Conservation (phyloP, 208 protist genomes). For the Trypanosoma melophagium region DNA sequence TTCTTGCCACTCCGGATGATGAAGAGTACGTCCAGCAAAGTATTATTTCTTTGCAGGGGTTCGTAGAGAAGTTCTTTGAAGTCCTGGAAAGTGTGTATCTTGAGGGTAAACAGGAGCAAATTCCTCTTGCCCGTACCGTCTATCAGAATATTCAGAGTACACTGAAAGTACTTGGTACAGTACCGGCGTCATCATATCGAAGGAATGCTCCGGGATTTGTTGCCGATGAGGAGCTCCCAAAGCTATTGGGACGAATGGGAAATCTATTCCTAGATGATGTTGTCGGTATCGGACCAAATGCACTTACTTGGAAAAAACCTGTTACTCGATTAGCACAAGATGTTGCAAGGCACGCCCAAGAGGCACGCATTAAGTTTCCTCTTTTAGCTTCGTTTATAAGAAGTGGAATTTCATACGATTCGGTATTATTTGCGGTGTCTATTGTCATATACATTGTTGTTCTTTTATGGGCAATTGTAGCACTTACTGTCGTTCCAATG, state of each 20-base stretch:
- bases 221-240: constrained; percentile 58
- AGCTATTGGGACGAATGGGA: constrained; percentile 60
- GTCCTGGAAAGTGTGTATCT: constrained; percentile 66
- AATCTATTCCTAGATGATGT: constrained; percentile 77
- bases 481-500: constrained; percentile 53
- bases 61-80: constrained; percentile 70
- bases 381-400: constrained; percentile 40
- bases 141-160: constrained; percentile 69
- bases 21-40: constrained; percentile 71
- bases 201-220: constrained; percentile 15
- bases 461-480: constrained; percentile 43
- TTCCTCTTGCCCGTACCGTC: constrained; percentile 39
- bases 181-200: constrained; percentile 47
- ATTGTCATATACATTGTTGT: constrained; percentile 51
- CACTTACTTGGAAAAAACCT: constrained; percentile 72
- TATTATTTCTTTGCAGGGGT: constrained; percentile 52
- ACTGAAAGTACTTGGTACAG: constrained; percentile 42
- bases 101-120: constrained; percentile 45
- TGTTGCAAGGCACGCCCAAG: constrained; percentile 60
- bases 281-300: constrained; percentile 58
- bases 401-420: constrained; percentile 47
- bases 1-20: constrained; percentile 88
- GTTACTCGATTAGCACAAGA: constrained; percentile 72
- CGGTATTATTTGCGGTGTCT: constrained; percentile 38
- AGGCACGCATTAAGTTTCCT: constrained; percentile 63